phyloP scores from a whole-genome alignment of 257 asterid species.

The Scutellaria baicalensis region DNA sequence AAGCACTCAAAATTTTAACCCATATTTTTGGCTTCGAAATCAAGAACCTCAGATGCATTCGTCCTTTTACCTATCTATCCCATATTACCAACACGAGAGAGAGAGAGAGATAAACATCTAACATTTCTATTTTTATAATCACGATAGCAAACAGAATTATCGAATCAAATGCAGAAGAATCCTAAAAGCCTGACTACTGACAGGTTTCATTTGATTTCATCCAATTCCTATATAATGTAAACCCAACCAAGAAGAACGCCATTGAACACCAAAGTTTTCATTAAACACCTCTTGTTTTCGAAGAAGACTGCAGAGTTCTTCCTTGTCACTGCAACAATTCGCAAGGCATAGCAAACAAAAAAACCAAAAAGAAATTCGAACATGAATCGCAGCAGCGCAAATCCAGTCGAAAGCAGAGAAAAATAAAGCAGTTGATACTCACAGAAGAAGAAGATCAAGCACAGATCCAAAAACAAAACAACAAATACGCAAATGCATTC shows the following conservation, averaged over 20 bases:
- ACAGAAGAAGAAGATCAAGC: neutral
- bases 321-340: conserved; percentile 6
- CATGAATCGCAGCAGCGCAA: neutral
- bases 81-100: no score
- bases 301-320: neutral
- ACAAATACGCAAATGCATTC: neutral
- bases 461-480: neutral
- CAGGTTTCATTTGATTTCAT: conserved; percentile 8
- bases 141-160: neutral
- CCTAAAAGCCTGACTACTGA: conserved; percentile 1
- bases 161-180: neutral
- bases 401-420: neutral
- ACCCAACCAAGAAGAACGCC: neutral
- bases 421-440: neutral
- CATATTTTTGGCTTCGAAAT: conserved; percentile 19
- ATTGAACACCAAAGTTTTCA: neutral
- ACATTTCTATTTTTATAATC: neutral
- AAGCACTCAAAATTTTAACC: conserved; percentile 1
- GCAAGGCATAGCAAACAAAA: neutral
- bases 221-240: conserved; percentile 6
- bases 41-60: conserved; percentile 24
- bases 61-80: conserved; percentile 23
- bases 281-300: neutral
- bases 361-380: neutral
- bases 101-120: neutral